Evolutionary conservation across 164 flowering plant species (phyloP).

Genomic region (Vitis cinerea): DNA sequence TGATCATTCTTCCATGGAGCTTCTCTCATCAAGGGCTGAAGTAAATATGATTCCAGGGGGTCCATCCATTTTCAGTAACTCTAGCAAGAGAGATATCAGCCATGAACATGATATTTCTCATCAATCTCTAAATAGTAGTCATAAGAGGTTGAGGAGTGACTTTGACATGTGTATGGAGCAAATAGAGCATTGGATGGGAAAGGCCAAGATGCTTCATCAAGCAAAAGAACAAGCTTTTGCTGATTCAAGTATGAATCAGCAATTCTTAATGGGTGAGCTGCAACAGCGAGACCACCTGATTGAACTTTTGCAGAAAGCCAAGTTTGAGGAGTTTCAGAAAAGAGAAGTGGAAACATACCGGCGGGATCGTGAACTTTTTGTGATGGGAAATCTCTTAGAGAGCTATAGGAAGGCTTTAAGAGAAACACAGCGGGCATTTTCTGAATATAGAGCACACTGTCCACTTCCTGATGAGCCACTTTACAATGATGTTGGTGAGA

Average conservation of each 20-base stretch:
- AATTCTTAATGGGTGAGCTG: conserved; percentile 42
- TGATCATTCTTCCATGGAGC: conserved; percentile 40
- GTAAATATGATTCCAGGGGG: conserved; percentile 26
- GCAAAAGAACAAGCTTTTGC: conserved; percentile 42
- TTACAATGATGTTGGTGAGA: conserved; percentile 66
- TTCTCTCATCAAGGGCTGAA: conserved; percentile 39
- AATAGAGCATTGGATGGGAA: conserved; percentile 33
- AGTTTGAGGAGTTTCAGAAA: conserved; percentile 45
- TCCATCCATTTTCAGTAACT: conserved; percentile 41
- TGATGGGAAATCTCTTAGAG: conserved; percentile 54
- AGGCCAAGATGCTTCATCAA: conserved; percentile 44
- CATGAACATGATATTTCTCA: conserved; percentile 41
- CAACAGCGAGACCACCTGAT: conserved; percentile 46
- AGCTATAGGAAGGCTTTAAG: conserved; percentile 76
- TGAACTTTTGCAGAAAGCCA: conserved; percentile 38
- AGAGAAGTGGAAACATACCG: conserved; percentile 44
- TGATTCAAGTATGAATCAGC: conserved; percentile 37
- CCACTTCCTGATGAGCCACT: conserved; percentile 60
- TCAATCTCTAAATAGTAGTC: conserved; percentile 29
- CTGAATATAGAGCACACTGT: conserved; percentile 57
- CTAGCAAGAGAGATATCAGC: conserved; percentile 50
- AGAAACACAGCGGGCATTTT: conserved; percentile 49
- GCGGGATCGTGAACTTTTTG: conserved; percentile 57
- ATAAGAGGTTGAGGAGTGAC: conserved; percentile 59
- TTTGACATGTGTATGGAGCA: conserved; percentile 51